phyloP scores from a whole-genome alignment of 2,329 filamentous ascomycete genomes.

The Xenosphaeropsis pyriputrescens region DNA sequence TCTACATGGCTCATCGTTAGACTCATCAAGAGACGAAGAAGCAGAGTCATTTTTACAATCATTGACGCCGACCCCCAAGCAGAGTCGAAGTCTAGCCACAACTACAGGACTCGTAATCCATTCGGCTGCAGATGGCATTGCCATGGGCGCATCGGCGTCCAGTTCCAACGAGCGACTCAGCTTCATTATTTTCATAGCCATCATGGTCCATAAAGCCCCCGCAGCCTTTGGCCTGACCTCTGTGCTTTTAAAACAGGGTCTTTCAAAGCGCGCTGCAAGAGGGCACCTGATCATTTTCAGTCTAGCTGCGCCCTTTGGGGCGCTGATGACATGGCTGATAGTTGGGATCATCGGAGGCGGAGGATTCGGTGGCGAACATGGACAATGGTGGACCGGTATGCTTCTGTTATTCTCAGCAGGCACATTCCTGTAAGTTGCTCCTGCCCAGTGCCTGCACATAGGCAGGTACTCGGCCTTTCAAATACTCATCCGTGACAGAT shows the following conservation, averaged over 20 bases:
- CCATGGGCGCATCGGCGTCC: constrained; percentile 79
- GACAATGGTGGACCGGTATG: constrained; percentile 82
- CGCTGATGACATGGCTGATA: constrained; percentile 67
- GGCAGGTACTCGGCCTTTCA: background rate
- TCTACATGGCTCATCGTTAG: constrained; percentile 19
- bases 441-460: background rate
- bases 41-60: constrained; percentile 44
- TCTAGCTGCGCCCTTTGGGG: constrained; percentile 75
- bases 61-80: constrained; percentile 39
- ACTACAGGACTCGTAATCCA: constrained; percentile 94
- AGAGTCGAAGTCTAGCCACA: constrained; percentile 57
- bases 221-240: constrained; percentile 92
- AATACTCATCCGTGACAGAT: constrained; percentile 33
- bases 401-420: constrained; percentile 88
- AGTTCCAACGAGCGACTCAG: constrained; percentile 61
- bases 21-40: constrained; percentile 33
- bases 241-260: constrained; percentile 75
- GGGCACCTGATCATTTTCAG: constrained; percentile 85
- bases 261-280: constrained; percentile 73
- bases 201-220: constrained; percentile 95
- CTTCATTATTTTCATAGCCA: constrained; percentile 86
- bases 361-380: constrained; percentile 33
- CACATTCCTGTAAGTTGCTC: constrained; percentile 68
- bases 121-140: constrained; percentile 87
- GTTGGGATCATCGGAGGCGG: constrained; percentile 59